Evolutionary conservation across 352 stramenopile genomes (phyloP), one percentile per base, ranked within the genome.

Genomic region (Aphanomyces stellatus): DNA sequence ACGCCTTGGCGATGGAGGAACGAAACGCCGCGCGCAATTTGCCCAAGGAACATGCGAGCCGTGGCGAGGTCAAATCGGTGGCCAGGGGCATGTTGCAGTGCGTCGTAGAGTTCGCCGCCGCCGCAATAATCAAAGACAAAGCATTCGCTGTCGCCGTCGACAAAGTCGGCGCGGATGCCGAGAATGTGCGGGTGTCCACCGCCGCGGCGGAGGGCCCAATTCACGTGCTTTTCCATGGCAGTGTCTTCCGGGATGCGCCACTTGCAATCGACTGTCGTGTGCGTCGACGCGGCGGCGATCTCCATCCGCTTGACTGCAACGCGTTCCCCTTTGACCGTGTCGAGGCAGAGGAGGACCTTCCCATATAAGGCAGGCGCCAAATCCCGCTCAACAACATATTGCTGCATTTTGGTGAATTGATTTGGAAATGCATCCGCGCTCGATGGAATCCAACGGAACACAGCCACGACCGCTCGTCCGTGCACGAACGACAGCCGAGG

Each of bases 261-360:
- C 48, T 78, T 70, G 8, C 75, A 78, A 66, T 75, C 76, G 65
- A 80, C 79, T 53, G 73, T 77, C 51, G 78, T 74, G 51, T 75
- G 74, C 31, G 70, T 70, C 40, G 78, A 74, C 0, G 84, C 84
- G 41, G 71, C 78, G 24, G 59, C 69, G 24, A 90, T 71, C 46
- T 91, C 81, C 75, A 92, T 82, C 72, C 78, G 79, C 74, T 92
- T 92, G 69, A 90, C 71, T n/a, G 84, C 84, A 53, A 89, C 80
- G 51, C 73, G 62, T 51, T 88, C 79, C 48, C 73, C 73, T 7
- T 76, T 80, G 13, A 79, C 78, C 48, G 73, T 72, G 73, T 92
- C 79, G 56, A 77, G 65, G 65, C 81, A 90, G 60, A 92, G 75
- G 55, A 92, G 71, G 71, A 92, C 83, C 65, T 92, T 80, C n/a